Conservation (phyloP, 768 basidiomycete genomes). For the Boletus sp. region DNA sequence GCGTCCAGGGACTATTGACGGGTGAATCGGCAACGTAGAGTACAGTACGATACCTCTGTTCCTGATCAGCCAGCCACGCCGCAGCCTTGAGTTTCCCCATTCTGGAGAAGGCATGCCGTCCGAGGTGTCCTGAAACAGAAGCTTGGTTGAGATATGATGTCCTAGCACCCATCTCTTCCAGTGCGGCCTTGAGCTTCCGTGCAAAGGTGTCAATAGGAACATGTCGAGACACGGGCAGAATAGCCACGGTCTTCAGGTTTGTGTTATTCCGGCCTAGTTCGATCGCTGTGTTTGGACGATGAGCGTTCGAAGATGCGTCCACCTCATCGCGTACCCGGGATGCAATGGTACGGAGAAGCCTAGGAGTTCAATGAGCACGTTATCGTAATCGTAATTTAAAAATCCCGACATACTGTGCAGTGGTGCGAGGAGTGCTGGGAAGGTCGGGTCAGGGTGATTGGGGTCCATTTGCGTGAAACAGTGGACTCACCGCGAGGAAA, state of each 20-base stretch:
- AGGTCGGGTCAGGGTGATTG: neutral
- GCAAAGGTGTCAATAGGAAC: slow-evolving; percentile 91
- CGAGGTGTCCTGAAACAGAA: slow-evolving; percentile 86
- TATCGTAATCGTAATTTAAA: neutral
- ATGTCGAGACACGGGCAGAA: slow-evolving; percentile 81
- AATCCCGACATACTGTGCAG: slow-evolving; percentile 59
- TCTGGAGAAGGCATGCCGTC: slow-evolving; percentile 89
- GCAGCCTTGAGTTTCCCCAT: slow-evolving; percentile 97
- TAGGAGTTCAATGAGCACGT: slow-evolving; percentile 25
- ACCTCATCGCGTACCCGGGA: slow-evolving; percentile 85
- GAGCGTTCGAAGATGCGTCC: slow-evolving; percentile 53
- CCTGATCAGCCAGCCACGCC: slow-evolving; percentile 90
- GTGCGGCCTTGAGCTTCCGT: slow-evolving; percentile 78
- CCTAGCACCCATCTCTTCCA: slow-evolving; percentile 91
- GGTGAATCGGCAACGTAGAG: slow-evolving; percentile 96
- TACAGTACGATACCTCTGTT: slow-evolving; percentile 89
- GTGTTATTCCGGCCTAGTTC: slow-evolving; percentile 75
- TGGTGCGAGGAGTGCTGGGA: slow-evolving; percentile 75
- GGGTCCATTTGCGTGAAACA: neutral
- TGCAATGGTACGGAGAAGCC: slow-evolving; percentile 85
- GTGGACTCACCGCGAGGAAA: slow-evolving; percentile 67
- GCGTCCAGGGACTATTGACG: slow-evolving; percentile 94
- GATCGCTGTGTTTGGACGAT: slow-evolving; percentile 47
- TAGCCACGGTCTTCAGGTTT: slow-evolving; percentile 92
- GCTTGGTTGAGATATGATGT: slow-evolving; percentile 94